Evolutionary conservation across 2,329 filamentous ascomycete species (phyloP), one percentile per base, ranked within the genome.

Genomic region (Verticillium tricorpus): DNA sequence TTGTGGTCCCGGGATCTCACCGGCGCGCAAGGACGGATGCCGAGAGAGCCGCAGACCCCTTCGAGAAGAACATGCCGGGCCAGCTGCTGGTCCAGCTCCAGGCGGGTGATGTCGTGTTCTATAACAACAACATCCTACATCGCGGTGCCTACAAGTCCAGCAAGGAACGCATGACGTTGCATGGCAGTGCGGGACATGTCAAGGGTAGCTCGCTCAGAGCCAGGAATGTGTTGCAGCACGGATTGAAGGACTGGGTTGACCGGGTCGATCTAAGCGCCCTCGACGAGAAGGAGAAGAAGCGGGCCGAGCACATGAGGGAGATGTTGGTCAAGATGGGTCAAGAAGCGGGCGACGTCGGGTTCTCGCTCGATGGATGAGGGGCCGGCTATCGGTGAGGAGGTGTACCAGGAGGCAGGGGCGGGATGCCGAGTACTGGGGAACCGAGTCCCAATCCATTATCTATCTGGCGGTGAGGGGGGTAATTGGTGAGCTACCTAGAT

Each of bases 41-140:
- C 0, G 93, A 96, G 81, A 81, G 91, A 14, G 74, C 70, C 7
- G 91, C 91, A 0, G 85, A 80, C 22, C 88, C 89, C 0, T 90
- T 86, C 68, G 89, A 88, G 67, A 70, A 77, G 2, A 69, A 77
- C 1, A 68, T 95, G 67, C 86, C 88, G 0, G 85, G 78, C 0
- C 88, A 93, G 78, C 70, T 88, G 15, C 76, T 84, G 3, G 91
- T 96, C 17, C 71, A 79, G 70, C 78, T 96, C 64, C 77, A 84
- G 65, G 82, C 91, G 0, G 92, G 92, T 0, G 92, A 96, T 74
- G 86, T 90, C 17, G 90, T 90, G 52, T 96, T 96, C 69, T 96
- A 96, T 72, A 88, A 96, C 74, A 96, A 93, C 71, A 96, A 96
- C 73, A 96, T 96, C 66, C 73, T 96, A 65, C 90, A 92, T 70